Conservation (phyloP, 345 rosid species). For the Reutealis trisperma region DNA sequence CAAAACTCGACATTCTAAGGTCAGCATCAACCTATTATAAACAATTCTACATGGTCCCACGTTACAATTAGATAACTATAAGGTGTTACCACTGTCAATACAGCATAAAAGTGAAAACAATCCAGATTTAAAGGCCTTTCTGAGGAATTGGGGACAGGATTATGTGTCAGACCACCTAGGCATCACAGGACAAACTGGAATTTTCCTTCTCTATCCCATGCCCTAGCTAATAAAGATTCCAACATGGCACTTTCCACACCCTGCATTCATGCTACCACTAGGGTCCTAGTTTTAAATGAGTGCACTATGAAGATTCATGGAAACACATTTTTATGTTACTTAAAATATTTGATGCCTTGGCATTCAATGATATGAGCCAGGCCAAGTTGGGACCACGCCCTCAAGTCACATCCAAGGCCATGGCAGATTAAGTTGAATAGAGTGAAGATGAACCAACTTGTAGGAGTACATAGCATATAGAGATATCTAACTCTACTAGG, state of each 20-base stretch:
- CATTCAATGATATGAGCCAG: not conserved
- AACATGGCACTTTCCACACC: no score
- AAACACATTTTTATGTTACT: not conserved
- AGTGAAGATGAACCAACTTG: not conserved
- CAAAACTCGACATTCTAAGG: not conserved
- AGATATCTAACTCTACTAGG: not conserved
- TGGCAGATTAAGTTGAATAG: no score
- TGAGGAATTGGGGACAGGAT: not conserved
- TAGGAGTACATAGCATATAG: not conserved
- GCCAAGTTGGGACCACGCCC: no score
- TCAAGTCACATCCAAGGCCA: no score
- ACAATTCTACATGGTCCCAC: not conserved
- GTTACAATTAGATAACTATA: not conserved
- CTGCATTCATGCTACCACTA: not conserved
- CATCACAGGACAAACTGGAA: not conserved
- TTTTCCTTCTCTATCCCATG: not conserved
- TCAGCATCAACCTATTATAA: not conserved
- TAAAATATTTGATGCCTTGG: not conserved
- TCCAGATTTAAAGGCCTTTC: not conserved
- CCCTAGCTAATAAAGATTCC: not conserved
- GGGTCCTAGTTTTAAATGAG: not conserved
- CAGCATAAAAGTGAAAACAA: not conserved
- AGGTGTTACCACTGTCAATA: not conserved
- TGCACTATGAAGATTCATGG: not conserved
- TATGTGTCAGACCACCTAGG: not conserved